Base-by-base conservation (phyloP, 768 basidiomycete species). In the Punctularia strigosozonata region DNA sequence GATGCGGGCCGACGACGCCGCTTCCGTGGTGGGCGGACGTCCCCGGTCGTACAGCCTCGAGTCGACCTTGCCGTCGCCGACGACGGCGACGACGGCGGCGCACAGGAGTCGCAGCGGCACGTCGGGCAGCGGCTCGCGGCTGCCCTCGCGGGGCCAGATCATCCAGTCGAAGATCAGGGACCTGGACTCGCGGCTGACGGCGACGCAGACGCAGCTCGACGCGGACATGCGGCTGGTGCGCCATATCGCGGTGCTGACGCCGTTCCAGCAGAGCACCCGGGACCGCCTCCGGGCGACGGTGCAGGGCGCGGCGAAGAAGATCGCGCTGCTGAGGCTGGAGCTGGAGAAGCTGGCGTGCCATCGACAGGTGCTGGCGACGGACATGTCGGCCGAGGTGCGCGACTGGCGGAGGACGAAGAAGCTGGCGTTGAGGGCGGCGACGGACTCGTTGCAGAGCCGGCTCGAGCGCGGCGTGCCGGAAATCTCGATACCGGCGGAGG, bases 191-290 rank as follows among this genome's bases (percentile, higher is more conserved):
- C 68, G 65, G 42, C 73, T 89, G 39, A 54, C 61, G 13, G 55
- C 63, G 2, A 63, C 66, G 20, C 73, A 78, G 44, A 52, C 66
- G 2, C 69, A 73, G 43, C 75, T 94, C 18, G 75, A 82, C 36
- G 57, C 69, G 7, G 73, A 82, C 44, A 59, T 91, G 54, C 77
- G 80, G 14, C 62, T 81, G 31, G 73, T 82, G 17, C 79, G 84
- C 30, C 94, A 92, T 50, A 68, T 97, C 17, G 80, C 80, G 2
- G 73, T 83, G 31, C 67, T 97, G 26, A 82, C 87, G 13, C 92
- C 95, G 3, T 92, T 98, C 57, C 86, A 81, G 51, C 75, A 75
- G 35, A 65, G 78, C 6, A 91, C 91, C 3, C 75, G 91, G 34
- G 84, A 88, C 44, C 73, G 79, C 32, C 68, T 99, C 20, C 60